A percentile compares a stretch with the other conserved stretches of the same genome.
Conservation (phyloP, 306 rosid species). For the Lupinus albus region DNA sequence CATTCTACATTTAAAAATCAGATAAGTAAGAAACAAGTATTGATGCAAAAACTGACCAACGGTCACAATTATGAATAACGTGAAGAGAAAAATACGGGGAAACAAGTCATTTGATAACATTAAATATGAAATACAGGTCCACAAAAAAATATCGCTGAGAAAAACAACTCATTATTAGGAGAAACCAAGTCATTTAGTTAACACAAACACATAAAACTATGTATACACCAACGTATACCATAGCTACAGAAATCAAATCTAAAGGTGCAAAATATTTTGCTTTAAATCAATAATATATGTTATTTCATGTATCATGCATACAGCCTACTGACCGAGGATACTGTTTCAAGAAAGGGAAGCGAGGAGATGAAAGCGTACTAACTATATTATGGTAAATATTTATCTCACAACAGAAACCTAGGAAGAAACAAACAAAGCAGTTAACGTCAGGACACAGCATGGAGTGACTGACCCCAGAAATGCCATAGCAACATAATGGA, state of each 20-base stretch:
- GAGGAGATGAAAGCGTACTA: not conserved
- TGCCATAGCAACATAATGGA: not conserved
- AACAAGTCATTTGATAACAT: slow-evolving; percentile 16
- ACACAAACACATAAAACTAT: not conserved
- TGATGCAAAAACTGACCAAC: slow-evolving; percentile 15
- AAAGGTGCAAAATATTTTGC: not conserved
- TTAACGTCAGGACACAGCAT: not conserved
- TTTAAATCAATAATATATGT: not conserved
- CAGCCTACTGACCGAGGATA: slow-evolving; percentile 17
- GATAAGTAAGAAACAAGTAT: slow-evolving; percentile 30
- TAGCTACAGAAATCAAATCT: slow-evolving; percentile 22
- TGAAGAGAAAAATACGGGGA: not conserved
- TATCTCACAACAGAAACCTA: slow-evolving; percentile 2
- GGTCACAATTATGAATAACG: slow-evolving; percentile 19
- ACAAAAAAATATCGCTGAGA: not conserved
- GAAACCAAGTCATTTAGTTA: slow-evolving; percentile 3
- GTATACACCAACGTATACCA: not conserved
- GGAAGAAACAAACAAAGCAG: slow-evolving; percentile 10
- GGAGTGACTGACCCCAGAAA: no score
- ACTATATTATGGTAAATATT: slow-evolving; percentile 4
- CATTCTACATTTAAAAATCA: slow-evolving; percentile 67
- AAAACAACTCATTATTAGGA: not conserved
- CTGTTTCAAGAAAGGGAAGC: not conserved
- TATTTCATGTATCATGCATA: slow-evolving; percentile 1
- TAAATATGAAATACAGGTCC: slow-evolving; percentile 7